Evolutionary conservation across 2,329 filamentous ascomycete species (phyloP).

Genomic region (Paraphoma sp.): DNA sequence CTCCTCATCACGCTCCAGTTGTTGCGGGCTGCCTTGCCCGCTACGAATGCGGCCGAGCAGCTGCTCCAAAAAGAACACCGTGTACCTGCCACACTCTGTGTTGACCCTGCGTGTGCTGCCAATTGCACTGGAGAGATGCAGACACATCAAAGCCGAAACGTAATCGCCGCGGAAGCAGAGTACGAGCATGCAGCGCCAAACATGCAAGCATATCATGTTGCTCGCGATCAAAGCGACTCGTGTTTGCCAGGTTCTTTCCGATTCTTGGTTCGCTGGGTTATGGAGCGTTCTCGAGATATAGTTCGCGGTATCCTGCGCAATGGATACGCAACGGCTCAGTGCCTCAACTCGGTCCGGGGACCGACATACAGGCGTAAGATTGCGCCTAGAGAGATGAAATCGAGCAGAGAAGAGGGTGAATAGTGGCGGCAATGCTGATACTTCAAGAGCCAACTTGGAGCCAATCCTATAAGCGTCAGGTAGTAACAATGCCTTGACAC

Average conservation of each 20-base stretch:
- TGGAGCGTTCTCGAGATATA: conserved; percentile 73
- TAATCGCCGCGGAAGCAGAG: conserved; percentile 77
- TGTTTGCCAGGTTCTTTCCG: conserved; percentile 56
- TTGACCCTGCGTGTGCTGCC: conserved; percentile 76
- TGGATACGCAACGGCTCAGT: conserved; percentile 76
- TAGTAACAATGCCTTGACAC: conserved; percentile 74
- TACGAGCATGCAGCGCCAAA: conserved; percentile 86
- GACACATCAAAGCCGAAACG: conserved; percentile 73
- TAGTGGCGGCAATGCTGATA: conserved; percentile 75
- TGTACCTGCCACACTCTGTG: conserved; percentile 77
- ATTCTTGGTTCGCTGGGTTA: conserved; percentile 39
- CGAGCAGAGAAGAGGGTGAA: conserved; percentile 82
- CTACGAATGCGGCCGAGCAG: conserved; percentile 65
- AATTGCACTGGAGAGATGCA: conserved; percentile 74
- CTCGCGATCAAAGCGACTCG: conserved; percentile 72
- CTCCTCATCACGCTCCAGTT: conserved; percentile 77
- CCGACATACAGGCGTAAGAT: conserved; percentile 76
- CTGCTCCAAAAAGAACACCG: conserved; percentile 78
- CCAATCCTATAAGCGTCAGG: conserved; percentile 75
- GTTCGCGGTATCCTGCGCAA: conserved; percentile 78
- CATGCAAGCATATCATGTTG: conserved; percentile 78
- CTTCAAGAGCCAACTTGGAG: conserved; percentile 72
- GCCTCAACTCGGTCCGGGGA: conserved; percentile 71
- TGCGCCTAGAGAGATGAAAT: conserved; percentile 87
- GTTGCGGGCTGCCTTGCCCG: conserved; percentile 45